Base-by-base conservation (phyloP, 176 grass and related monocot species). In the Juncus effusus region DNA sequence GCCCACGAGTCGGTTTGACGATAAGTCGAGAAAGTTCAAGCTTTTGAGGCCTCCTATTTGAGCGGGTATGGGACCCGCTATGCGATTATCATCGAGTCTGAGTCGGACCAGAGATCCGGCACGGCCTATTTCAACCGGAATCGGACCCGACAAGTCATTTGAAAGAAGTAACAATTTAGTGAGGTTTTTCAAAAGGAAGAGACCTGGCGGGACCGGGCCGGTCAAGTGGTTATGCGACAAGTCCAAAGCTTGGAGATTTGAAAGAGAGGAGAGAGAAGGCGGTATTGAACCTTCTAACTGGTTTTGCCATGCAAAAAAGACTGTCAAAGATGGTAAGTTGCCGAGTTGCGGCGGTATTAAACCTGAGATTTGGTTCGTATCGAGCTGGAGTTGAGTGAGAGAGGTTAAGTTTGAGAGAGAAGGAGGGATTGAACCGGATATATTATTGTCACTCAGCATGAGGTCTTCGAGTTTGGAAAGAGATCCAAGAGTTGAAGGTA, bases 371-470 rank as follows among this genome's bases (percentile, higher is more conserved):
- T 89, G 80, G 76, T 99, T 99, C 39, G 94, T 93, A 77, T 99
- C 94, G 0, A 99, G 72, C 69, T 99, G 94, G 3, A 99, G 85
- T 81, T 99, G 94, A 3, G 69, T 75, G 0, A 99, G 75, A 64
- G 84, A 11, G 3, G 92, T 81, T 14, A 86, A 83, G 67, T 86
- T 86, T 9, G 87, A 82, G 3, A 96, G 67, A 12, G 65, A 49
- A 16, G 76, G 73, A 2, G 94, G 94, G 57, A 99, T 84, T 10
- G 88, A 86, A 19, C 94, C 94, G 0, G 94, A 86, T 56, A 99
- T 50, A 77, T 99, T 99, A 78, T 99, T 99, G 74, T 99, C 88
- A 57, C 94, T 99, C 5, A 99, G 85, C 94, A 99, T 86, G 3
- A 99, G 88, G 38, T 99, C 88, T 69, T 99, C 82, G 36, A 99